A percentile compares a stretch with the other conserved stretches of the same genome.
phyloP scores from a whole-genome alignment of 2,329 filamentous ascomycete species.

The Penicillium sp. region DNA sequence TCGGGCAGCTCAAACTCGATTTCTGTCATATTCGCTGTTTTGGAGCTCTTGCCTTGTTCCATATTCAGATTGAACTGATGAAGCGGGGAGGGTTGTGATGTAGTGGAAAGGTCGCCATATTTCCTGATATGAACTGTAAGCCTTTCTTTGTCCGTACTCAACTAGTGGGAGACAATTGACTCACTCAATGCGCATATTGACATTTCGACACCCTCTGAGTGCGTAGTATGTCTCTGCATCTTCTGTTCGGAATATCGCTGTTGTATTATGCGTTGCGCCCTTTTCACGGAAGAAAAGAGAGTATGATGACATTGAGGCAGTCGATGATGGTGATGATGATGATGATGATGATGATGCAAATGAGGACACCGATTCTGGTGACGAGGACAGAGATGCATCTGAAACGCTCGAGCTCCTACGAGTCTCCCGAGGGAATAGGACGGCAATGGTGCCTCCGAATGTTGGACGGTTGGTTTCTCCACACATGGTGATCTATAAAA shows the following conservation, averaged over 20 bases:
- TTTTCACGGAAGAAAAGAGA: constrained; percentile 32
- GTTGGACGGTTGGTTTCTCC: constrained; percentile 49
- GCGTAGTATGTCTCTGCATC: constrained; percentile 22
- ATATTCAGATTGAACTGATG: constrained; percentile 29
- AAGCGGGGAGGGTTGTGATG: constrained; percentile 18
- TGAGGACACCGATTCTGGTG: constrained; percentile 20
- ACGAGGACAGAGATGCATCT: constrained; percentile 18
- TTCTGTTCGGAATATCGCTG: constrained; percentile 29
- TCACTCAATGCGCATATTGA: constrained; percentile 37
- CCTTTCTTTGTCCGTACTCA: not conserved
- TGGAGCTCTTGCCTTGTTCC: not conserved
- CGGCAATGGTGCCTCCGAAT: constrained; percentile 37
- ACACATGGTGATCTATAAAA: constrained; percentile 48
- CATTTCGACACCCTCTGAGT: constrained; percentile 18
- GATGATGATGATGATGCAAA: constrained; percentile 12
- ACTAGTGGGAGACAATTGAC: not conserved
- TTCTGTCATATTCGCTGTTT: constrained; percentile 2
- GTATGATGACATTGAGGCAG: constrained; percentile 24
- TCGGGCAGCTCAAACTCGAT: constrained; percentile 32
- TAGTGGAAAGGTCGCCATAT: constrained; percentile 29
- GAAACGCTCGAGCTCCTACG: not conserved
- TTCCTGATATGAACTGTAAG: constrained; percentile 15
- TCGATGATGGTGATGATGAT: constrained; percentile 14
- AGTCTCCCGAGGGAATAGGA: constrained; percentile 28
- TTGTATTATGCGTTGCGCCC: constrained; percentile 14